A percentile compares a stretch with the other conserved stretches of the same genome.
Conservation (phyloP, 2,329 filamentous ascomycete species). For the Bipolaris sorokiniana region DNA sequence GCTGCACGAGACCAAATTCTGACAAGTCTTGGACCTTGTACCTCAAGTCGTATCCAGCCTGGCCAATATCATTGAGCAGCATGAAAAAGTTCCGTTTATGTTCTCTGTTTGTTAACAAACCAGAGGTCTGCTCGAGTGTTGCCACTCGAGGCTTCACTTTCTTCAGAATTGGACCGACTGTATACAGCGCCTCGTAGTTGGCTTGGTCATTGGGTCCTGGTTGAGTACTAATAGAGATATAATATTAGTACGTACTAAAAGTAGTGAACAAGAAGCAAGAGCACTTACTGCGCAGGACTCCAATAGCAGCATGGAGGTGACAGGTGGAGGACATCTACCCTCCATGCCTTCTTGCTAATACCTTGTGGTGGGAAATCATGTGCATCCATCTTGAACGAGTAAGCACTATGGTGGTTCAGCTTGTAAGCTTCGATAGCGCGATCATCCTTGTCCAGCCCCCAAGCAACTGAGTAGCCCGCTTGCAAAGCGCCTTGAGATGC, state of each 20-base stretch:
- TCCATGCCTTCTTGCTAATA: background rate
- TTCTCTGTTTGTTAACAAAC: slow-evolving; percentile 8
- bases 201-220: slow-evolving; percentile 27
- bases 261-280: too few species aligned
- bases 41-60: slow-evolving; percentile 31
- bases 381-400: slow-evolving; percentile 18
- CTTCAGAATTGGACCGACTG: slow-evolving; percentile 16
- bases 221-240: slow-evolving; percentile 10
- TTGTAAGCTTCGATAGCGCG: slow-evolving; percentile 20
- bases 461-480: slow-evolving; percentile 17
- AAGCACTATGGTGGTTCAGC: slow-evolving; percentile 17
- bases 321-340: slow-evolving; percentile 27
- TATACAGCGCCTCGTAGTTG: slow-evolving; percentile 29
- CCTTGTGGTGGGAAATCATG: slow-evolving; percentile 19
- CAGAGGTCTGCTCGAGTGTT: slow-evolving; percentile 28
- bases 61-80: slow-evolving; percentile 26
- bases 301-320: slow-evolving; percentile 29
- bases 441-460: slow-evolving; percentile 29
- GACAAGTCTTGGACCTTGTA: slow-evolving; percentile 30
- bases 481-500: slow-evolving; percentile 28
- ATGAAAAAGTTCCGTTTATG: slow-evolving; percentile 16
- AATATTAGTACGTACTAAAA: slow-evolving; percentile 1
- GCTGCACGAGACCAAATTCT: slow-evolving; percentile 32
- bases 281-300: slow-evolving; percentile 26
- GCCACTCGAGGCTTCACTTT: slow-evolving; percentile 25